These are phyloP conservation scores for Diospyros lotus DNA, from an alignment of 148 eudicot genomes.

Conservation along the genomic window DNA sequence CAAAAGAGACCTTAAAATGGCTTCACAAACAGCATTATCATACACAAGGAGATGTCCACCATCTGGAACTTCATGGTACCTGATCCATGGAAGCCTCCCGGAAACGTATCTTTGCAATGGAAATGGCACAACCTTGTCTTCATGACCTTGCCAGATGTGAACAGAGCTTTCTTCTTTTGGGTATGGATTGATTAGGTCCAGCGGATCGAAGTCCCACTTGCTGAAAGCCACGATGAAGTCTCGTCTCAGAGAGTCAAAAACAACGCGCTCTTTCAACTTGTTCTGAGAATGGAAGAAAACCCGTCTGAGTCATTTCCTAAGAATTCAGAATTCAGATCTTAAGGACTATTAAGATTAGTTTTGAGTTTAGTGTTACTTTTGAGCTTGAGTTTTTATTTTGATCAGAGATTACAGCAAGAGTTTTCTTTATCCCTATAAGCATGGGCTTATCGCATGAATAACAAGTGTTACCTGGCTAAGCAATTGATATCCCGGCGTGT, in stretches of 20 bases:
- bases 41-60: slow-evolving; percentile 58
- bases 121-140: slow-evolving; percentile 51
- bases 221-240: slow-evolving; percentile 46
- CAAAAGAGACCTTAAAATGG: slow-evolving; percentile 42
- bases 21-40: slow-evolving; percentile 44
- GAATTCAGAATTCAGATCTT: too few species aligned
- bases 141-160: slow-evolving; percentile 51
- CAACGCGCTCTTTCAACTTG: slow-evolving; percentile 36
- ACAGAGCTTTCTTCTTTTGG: slow-evolving; percentile 31
- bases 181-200: slow-evolving; percentile 37
- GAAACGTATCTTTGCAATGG: slow-evolving; percentile 43
- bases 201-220: slow-evolving; percentile 60
- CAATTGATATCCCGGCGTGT: slow-evolving; percentile 56
- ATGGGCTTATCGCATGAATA: background rate
- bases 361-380: too few species aligned
- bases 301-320: background rate
- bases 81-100: slow-evolving; percentile 44
- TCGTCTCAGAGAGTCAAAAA: slow-evolving; percentile 37
- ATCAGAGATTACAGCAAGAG: too few species aligned
- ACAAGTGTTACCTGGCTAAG: slow-evolving; percentile 46
- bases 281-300: slow-evolving; percentile 27
- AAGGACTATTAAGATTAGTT: too few species aligned
- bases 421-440: too few species aligned
- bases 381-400: too few species aligned
- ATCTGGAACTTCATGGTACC: slow-evolving; percentile 52